A percentile compares a stretch with the other conserved stretches of the same genome.
Evolutionary conservation across 768 basidiomycete genomes (phyloP).

Genomic region (Russula lepida): DNA sequence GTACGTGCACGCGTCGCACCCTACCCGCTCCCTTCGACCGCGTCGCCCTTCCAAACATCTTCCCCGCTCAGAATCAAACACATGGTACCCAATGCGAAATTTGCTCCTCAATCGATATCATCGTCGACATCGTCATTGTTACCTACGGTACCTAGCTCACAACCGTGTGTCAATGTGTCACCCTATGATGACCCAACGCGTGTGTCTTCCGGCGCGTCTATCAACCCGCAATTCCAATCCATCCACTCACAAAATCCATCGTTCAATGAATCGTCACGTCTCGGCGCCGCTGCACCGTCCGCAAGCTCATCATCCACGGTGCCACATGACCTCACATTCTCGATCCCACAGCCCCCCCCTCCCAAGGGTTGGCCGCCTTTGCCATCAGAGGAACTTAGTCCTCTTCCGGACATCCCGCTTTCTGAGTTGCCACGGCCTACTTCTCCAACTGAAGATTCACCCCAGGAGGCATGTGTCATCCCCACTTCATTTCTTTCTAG

Average conservation of each 20-base stretch:
- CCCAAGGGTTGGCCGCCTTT: not conserved
- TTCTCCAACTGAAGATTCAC: not conserved
- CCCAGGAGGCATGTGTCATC: not conserved
- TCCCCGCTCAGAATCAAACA: not conserved
- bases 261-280: not conserved
- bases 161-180: not conserved
- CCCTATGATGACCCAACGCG: not conserved
- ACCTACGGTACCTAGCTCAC: not conserved
- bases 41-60: not conserved
- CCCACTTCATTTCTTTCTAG: not conserved
- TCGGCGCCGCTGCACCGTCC: not conserved
- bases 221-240: not conserved
- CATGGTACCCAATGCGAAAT: not conserved
- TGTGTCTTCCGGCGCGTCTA: slow-evolving; percentile 4
- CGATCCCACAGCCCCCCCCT: not conserved
- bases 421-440: not conserved
- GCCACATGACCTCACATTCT: not conserved
- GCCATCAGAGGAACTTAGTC: not conserved
- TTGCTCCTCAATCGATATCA: not conserved
- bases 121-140: not conserved
- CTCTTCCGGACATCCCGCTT: not conserved
- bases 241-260: not conserved
- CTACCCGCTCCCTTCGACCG: slow-evolving; percentile 1
- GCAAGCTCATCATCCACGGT: not conserved
- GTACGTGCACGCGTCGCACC: slow-evolving; percentile 5